Conservation (phyloP, 1,139 yeast genomes). For the Blastobotrys malaysiensis region DNA sequence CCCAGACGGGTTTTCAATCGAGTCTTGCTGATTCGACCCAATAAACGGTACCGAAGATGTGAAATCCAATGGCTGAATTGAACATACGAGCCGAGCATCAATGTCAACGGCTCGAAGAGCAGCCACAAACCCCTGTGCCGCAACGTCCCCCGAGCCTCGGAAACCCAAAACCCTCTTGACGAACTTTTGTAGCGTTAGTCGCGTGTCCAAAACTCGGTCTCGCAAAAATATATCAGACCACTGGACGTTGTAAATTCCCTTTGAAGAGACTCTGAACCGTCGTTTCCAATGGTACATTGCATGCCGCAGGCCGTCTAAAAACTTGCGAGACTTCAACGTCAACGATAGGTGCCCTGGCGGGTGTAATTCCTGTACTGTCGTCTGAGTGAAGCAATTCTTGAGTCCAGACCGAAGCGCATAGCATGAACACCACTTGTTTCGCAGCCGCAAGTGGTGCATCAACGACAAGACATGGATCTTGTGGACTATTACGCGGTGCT, state of each 20-base stretch:
- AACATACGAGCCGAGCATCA: conserved; percentile 68
- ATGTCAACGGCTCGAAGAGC: conserved; percentile 66
- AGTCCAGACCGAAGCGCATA: conserved; percentile 31
- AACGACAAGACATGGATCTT: conserved; percentile 51
- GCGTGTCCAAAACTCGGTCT: conserved; percentile 22
- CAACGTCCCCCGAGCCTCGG: conserved; percentile 68
- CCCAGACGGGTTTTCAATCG: conserved; percentile 9
- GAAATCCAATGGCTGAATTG: conserved; percentile 87
- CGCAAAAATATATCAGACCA: conserved; percentile 52
- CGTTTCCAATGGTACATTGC: conserved; percentile 59
- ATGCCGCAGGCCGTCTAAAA: conserved; percentile 68
- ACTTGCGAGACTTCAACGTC: conserved; percentile 52
- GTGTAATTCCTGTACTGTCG: conserved; percentile 43
- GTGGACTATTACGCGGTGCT: conserved; percentile 51
- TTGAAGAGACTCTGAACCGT: conserved; percentile 45
- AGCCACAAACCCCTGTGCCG: conserved; percentile 84
- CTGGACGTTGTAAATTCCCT: conserved; percentile 44
- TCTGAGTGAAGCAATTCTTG: conserved; percentile 43
- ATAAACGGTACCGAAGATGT: conserved; percentile 39
- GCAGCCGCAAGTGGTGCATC: conserved; percentile 56
- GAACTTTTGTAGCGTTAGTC: conserved; percentile 22
- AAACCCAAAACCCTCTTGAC: conserved; percentile 19
- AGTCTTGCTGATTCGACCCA: conserved; percentile 10
- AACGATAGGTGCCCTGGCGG: conserved; percentile 41
- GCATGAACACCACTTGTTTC: conserved; percentile 75